phyloP scores from a whole-genome alignment of 208 protist species.

The Borovskyia barvae region DNA sequence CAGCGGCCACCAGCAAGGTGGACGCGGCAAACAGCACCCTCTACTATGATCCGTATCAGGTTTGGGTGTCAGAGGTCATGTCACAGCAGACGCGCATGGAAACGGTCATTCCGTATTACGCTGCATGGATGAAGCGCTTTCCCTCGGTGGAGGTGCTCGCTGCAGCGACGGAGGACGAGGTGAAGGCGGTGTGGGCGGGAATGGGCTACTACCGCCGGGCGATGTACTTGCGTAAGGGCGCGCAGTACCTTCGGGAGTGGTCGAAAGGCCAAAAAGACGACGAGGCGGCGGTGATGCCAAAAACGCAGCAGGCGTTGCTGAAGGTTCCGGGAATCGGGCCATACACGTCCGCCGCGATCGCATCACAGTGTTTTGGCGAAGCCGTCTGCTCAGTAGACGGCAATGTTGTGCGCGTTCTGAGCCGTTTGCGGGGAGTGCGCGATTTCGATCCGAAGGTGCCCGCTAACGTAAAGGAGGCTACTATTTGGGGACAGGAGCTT shows the following conservation, averaged over 20 bases:
- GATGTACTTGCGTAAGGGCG: constrained; percentile 78
- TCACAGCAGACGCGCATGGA: constrained; percentile 94
- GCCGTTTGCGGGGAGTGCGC: constrained; percentile 68
- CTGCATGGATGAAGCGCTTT: constrained; percentile 86
- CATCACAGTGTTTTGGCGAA: constrained; percentile 87
- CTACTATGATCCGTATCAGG: constrained; percentile 70
- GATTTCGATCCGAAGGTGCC: constrained; percentile 77
- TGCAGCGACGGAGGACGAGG: constrained; percentile 77
- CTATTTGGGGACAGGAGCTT: constrained; percentile 53
- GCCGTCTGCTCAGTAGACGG: constrained; percentile 85
- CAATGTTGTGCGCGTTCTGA: constrained; percentile 92
- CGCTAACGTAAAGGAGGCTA: constrained; percentile 53
- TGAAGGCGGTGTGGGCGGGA: constrained; percentile 86
- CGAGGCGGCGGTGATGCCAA: constrained; percentile 10
- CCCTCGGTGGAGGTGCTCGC: constrained; percentile 80
- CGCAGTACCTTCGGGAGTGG: constrained; percentile 72
- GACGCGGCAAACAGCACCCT: not conserved
- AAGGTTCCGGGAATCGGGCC: constrained; percentile 89
- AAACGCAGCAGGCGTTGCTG: constrained; percentile 40
- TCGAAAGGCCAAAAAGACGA: constrained; percentile 11
- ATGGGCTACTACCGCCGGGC: constrained; percentile 95
- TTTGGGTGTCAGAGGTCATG: constrained; percentile 96
- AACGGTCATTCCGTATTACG: constrained; percentile 90
- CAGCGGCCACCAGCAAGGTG: not conserved
- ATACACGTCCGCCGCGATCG: constrained; percentile 93